Evolutionary conservation across 345 rosid species (phyloP), one percentile per base, ranked within the genome.

Genomic region (Clausena lansium): DNA sequence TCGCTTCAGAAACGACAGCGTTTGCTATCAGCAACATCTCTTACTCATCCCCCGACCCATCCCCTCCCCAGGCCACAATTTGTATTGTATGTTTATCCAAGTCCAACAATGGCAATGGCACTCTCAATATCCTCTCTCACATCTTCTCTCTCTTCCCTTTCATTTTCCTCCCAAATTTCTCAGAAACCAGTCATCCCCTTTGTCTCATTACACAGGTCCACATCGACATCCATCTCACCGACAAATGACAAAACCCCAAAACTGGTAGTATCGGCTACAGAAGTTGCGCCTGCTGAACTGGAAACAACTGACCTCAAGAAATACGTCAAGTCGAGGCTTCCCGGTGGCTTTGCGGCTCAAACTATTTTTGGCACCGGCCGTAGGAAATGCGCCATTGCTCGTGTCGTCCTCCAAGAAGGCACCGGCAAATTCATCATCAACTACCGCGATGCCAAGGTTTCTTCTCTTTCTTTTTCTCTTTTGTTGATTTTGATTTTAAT

Each of bases 351-450:
- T 81, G 95, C 98, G 7, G 97, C 97, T 25, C 98, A 96, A 79
- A 84, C 92, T 15, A 86, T 94, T 72, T 82, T 86, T 36, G 99
- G 99, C 63, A 96, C 98, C 24, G 99, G 97, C 14, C 91, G 98
- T 77, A 88, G 97, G 68, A 96, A 96, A 78, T 89, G 94, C 81
- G 96, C 99, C 74, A 87, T 89, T 57, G 98, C 99, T 79, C 86
- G 97, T 61, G 99, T 96, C 3, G 95, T 95, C 41, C 94, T 95
- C 66, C 98, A 92, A 77, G 99, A 93, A 82, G 99, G 99, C 77
- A 90, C 90, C 14, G 98, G 99, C 14, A 85, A 92, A 69, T 91
- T 93, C 77, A 78, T 91, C 76, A 93, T 95, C 80, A 95, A 93
- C 76, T 91, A 87, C 86, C 95, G 99, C 11, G 97, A 92, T 35